Conservation (phyloP, 1,139 yeast species). For the Protomyces inundatus region DNA sequence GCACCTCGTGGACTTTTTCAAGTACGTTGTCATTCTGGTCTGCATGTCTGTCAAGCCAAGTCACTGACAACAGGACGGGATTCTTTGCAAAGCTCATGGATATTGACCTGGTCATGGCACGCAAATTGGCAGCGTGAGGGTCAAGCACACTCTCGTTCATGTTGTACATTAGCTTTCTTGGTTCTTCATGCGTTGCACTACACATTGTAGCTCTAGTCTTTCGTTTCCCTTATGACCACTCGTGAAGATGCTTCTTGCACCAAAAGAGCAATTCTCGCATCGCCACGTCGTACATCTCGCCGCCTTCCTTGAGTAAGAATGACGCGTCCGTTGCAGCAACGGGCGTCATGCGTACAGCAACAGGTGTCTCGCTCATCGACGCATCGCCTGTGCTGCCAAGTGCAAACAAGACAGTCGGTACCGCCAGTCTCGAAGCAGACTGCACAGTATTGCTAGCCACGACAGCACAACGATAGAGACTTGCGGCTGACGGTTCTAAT, state of each 20-base stretch:
- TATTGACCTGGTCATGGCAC: background rate
- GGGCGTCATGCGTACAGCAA: background rate
- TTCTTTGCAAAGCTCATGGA: background rate
- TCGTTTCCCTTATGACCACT: slow-evolving; percentile 8
- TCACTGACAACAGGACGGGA: background rate
- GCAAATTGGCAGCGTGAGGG: background rate
- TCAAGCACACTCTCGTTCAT: too few relatives aligned
- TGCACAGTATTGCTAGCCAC: background rate
- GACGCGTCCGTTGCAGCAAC: background rate
- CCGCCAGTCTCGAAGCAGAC: background rate
- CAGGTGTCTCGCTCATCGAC: background rate
- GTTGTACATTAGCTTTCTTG: background rate
- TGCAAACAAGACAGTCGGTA: background rate
- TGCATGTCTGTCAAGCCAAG: background rate
- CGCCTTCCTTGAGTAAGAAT: background rate
- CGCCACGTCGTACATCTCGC: background rate
- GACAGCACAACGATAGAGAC: background rate
- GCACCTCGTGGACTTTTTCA: background rate
- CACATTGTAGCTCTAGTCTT: background rate
- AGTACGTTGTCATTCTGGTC: background rate
- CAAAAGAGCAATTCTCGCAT: slow-evolving; percentile 14
- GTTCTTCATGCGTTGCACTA: background rate
- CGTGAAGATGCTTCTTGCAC: slow-evolving; percentile 22
- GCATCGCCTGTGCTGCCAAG: background rate
- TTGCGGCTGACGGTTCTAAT: background rate